Evolutionary conservation across 1,139 yeast genomes (phyloP), one percentile per base, ranked within the genome.

Genomic region (Suhomyces kunorum): DNA sequence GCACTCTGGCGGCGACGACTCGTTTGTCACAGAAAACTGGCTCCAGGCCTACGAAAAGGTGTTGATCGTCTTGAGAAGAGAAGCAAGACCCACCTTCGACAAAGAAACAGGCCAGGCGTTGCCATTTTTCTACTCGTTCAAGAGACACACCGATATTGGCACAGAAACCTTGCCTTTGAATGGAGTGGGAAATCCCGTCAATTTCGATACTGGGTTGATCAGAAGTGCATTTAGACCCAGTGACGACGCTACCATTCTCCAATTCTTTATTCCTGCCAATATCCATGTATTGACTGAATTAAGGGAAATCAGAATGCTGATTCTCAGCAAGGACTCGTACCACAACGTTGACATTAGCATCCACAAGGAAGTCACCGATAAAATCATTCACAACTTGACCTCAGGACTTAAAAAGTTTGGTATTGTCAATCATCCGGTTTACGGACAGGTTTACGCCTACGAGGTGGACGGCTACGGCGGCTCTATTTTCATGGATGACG

Each of bases 391-490:
- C 1, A 54, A 56, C 0, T 76, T 88, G 30, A 62, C 66, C 12
- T 44, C 53, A 1, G 95, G 92, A 0, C 79, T 89, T 31, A 72
- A 77, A 54, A 64, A 76, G 28, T 71, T 78, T 58, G 96, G 87
- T 0, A 74, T 83, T 3, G 71, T 81, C 8, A 64, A 78, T 5
- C 95, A 88, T 58, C 83, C 86, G 2, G 63, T 53, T 4, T 83
- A 70, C 61, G 96, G 96, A 1, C 71, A 74, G 45, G 95, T 88
- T 1, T 87, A 80, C 53, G 96, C 96, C 0, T 88, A 83, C 53
- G 96, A 88, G 58, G 83, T 88, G 8, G 96, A 88, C 59, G 96
- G 96, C 0, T 89, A 76, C 57, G 96, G 95, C 1, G 75, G 95
- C 22, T 51, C 74, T 0, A 65, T 79, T 11, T 70, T 82, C 45